Evolutionary conservation across 1,284 basidiomycete species (phyloP), one percentile per base, ranked within the genome.

Genomic region (Erythrobasidium hasegawianum): DNA sequence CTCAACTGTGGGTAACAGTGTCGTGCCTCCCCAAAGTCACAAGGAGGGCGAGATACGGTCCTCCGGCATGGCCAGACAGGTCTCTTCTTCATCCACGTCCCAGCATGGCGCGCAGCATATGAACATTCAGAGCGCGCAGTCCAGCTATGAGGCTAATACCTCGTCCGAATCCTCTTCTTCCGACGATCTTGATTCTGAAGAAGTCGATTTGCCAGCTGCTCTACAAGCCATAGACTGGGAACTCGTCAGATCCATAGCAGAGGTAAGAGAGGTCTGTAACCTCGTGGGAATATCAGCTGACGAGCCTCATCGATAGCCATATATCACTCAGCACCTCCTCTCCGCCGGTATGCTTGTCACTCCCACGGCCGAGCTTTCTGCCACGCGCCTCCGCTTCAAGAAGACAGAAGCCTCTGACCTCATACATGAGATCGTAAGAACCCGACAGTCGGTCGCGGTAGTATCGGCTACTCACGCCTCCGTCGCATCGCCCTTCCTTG

Each of bases 331-430:
- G 55, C 62, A 65, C 47, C 16, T 58, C 2, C 18, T 65, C 9
- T 27, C 49, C 18, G 26, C 56, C 13, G 56, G 43, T 18, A 20
- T 47, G 2, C 33, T 49, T 2, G 38, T 33, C 22, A 52, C 24
- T 9, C 43, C 55, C 14, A 45, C 57, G 52, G 56, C 43, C 10
- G 62, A 65, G 26, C 50, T 58, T n/a, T 24, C 33, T n/a, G 20
- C 38, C 41, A 65, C 57, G 16, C 53, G 54, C 24, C 43, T 24
- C 5, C 62, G 62, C 27, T 65, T 65, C 56, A 65, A 65, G n/a
- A 65, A 65, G 56, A 55, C 57, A 5, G 62, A 65, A 38, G 56
- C 56, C 5, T 45, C 62, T n/a, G 62, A 65, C 29, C 29, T 65
- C 22, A 40, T 65, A 16, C 55, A 65, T 40, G 62, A 65, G 38